phyloP scores from a whole-genome alignment of 2,329 filamentous ascomycete species.

The Pestalotiopsis sp. region DNA sequence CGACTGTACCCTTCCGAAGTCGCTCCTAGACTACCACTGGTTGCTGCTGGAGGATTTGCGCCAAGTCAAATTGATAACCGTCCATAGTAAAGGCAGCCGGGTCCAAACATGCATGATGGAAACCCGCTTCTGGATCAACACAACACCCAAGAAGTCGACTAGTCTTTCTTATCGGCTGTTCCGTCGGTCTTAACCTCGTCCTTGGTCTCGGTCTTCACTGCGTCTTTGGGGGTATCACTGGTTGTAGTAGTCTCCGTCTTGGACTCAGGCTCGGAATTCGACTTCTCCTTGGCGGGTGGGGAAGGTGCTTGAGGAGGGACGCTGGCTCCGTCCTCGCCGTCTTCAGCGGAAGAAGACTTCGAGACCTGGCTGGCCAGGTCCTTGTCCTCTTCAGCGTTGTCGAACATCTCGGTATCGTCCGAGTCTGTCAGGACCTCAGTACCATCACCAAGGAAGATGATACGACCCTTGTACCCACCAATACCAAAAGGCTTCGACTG shows the following conservation, averaged over 20 bases:
- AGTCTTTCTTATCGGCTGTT: constrained; percentile 27
- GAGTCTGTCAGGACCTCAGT: constrained; percentile 89
- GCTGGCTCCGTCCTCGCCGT: constrained; percentile 29
- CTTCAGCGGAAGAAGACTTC: constrained; percentile 50
- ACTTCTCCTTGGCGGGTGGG: constrained; percentile 33
- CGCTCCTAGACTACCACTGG: constrained; percentile 3
- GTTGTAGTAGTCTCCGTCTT: constrained; percentile 27
- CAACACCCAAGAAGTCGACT: constrained; percentile 17
- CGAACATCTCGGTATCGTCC: constrained; percentile 92
- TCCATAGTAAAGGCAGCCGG: not conserved
- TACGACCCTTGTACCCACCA: constrained; percentile 77
- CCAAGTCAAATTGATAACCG: not conserved
- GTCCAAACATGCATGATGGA: constrained; percentile 12
- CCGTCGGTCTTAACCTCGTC: constrained; percentile 27
- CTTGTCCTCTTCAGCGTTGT: constrained; percentile 82
- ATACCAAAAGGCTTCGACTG: constrained; percentile 65
- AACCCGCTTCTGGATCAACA: constrained; percentile 11
- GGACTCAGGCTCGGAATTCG: constrained; percentile 24
- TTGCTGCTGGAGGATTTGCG: constrained; percentile 2
- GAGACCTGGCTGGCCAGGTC: constrained; percentile 83
- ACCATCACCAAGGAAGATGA: constrained; percentile 94
- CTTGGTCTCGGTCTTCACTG: constrained; percentile 27
- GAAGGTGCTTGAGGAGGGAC: constrained; percentile 34
- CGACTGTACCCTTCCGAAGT: not conserved
- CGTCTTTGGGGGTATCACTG: constrained; percentile 24